Evolutionary conservation across 257 asterid species (phyloP), one percentile per base, ranked within the genome.

Genomic region (Penstemon eatonii): DNA sequence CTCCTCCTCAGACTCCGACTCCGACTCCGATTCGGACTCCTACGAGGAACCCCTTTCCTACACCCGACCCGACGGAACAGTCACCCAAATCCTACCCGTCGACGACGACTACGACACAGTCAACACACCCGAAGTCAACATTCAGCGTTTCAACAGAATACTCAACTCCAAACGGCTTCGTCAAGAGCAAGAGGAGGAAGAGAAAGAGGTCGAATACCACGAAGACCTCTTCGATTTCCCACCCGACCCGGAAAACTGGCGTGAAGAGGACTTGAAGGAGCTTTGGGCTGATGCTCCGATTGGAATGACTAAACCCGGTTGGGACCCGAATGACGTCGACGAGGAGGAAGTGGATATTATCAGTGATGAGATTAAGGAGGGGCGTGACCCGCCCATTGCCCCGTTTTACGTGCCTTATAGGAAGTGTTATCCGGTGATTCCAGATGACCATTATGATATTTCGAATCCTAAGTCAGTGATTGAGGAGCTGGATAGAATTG

Each of bases 401-500:
- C 99, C 99, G 0, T 94, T 94, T 74, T 94, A 91, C 70, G 79
- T 94, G 44, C 99, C 99, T 0, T 94, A 87, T 63, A 67, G 97
- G 88, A 94, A 86, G 76, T n/a, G 8, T 56, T 94, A 78, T 63
- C 99, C 99, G 2, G 96, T 68, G 25, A 80, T 94, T 50, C 97
- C 99, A 2, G 78, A 81, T 61, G 60, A 84, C 49, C 72, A 87
- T 60, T 46, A 52, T 25, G 96, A 94, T 74, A 74, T 94, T 18
- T 56, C 78, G 3, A 77, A 57, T 50, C 86, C 96, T 0, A 89
- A 91, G 87, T 13, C 86, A 1, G 96, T 82, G 4, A 82, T 94
- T 72, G 97, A 94, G 86, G 99, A 94, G 92, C 78, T 94, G 69
- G 97, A 91, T 86, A 91, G 96, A 85, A 89, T 86, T 80, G 99